Percentiles rank a stretch among this genome's conserved stretches.
Evolutionary conservation across 345 rosid species (phyloP).

Genomic region (Reutealis trisperma): DNA sequence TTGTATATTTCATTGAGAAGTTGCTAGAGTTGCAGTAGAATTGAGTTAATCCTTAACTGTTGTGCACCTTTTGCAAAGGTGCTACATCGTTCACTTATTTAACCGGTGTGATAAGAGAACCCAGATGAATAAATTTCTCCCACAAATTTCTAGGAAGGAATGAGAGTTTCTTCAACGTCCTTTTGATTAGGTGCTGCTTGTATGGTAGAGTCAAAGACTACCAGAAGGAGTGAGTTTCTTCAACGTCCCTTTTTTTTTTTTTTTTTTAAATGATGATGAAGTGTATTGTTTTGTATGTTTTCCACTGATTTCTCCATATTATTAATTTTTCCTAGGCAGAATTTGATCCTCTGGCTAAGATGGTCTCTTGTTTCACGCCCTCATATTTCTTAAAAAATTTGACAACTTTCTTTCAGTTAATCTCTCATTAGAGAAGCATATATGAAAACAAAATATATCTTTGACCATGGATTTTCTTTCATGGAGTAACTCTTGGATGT

Average conservation of each 20-base stretch:
- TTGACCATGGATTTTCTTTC: background rate
- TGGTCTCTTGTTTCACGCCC: background rate
- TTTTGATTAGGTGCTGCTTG: background rate
- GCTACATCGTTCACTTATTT: background rate
- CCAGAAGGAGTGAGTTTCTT: too few species aligned
- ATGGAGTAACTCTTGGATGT: background rate
- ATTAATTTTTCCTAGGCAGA: background rate
- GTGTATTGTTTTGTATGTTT: background rate
- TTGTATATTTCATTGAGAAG: background rate
- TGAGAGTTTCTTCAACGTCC: background rate
- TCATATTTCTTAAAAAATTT: background rate
- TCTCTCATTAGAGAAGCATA: background rate
- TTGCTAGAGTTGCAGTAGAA: background rate
- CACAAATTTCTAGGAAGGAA: background rate
- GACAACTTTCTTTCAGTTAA: background rate
- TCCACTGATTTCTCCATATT: background rate
- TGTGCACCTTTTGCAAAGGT: too few species aligned
- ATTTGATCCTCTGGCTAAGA: background rate
- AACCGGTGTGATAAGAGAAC: background rate
- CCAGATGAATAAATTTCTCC: background rate
- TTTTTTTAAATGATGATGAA: too few species aligned
- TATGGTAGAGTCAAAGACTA: background rate
- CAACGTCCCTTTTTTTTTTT: too few species aligned
- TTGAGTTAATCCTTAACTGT: too few species aligned
- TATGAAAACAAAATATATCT: background rate